These are phyloP conservation scores for Ogataea angusta DNA, from an alignment of 805 yeast genomes.

Conservation along the genomic window DNA sequence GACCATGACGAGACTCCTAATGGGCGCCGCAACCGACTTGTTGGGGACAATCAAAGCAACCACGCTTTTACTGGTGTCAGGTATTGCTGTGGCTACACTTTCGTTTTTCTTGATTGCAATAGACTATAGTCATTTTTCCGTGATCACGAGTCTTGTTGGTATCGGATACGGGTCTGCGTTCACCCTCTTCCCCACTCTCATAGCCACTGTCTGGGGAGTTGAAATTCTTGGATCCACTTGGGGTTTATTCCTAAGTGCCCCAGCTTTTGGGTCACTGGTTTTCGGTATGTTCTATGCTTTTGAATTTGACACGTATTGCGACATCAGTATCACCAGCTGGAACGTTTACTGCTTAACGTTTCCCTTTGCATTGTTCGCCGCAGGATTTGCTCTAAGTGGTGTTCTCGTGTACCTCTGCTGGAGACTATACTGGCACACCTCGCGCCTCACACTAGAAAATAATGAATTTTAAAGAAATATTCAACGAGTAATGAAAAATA, in stretches of 20 bases:
- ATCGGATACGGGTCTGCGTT: conserved; percentile 75
- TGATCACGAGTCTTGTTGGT: conserved; percentile 46
- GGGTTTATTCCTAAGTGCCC: conserved; percentile 85
- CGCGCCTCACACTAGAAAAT: conserved; percentile 3
- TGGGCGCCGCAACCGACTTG: conserved; percentile 18
- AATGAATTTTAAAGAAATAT: not conserved
- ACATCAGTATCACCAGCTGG: conserved; percentile 4
- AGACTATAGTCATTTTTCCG: conserved; percentile 9
- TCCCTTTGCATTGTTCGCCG: conserved; percentile 16
- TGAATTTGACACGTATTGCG: conserved; percentile 47
- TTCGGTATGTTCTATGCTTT: conserved; percentile 70
- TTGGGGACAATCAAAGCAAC: conserved; percentile 8
- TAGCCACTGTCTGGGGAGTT: conserved; percentile 79
- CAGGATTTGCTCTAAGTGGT: conserved; percentile 14
- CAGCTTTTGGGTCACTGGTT: conserved; percentile 72
- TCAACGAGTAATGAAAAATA: not conserved
- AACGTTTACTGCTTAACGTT: conserved; percentile 16
- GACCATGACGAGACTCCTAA: conserved; percentile 29
- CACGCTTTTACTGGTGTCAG: conserved; percentile 5
- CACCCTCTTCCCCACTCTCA: conserved; percentile 75
- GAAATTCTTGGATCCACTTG: conserved; percentile 84
- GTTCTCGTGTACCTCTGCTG: conserved; percentile 15
- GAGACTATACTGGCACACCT: conserved; percentile 16
- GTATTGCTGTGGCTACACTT: conserved; percentile 7
- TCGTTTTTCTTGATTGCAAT: conserved; percentile 14